Evolutionary conservation across 1,284 basidiomycete species (phyloP), one percentile per base, ranked within the genome.

Genomic region (Leccinum subrobustum): DNA sequence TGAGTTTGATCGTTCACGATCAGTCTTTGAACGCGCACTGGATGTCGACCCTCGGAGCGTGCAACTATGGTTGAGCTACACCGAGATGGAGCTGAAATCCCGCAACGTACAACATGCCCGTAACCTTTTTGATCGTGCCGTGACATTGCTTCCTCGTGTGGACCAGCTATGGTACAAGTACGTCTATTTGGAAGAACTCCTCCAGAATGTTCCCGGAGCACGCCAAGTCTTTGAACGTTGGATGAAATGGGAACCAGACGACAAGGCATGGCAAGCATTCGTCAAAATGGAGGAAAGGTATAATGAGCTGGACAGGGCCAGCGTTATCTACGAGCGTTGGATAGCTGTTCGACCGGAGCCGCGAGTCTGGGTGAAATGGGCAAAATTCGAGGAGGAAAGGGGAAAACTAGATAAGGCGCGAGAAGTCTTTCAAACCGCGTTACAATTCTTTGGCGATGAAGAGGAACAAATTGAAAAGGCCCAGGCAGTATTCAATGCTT

Each of bases 221-320:
- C 88, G 96, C 9, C 96, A 98, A 74, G 93, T 99, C 60, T 99
- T 99, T 70, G 97, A 99, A 76, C 85, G 96, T 53, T 99, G 96
- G 96, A 97, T 99, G 95, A 85, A 91, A 65, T 99, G 97, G 97
- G 95, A 99, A 74, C 97, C 97, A 0, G 95, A 98, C 70, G 97
- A 99, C 84, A 98, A 98, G 79, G 95, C 96, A 6, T 99, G 96
- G 97, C 92, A 95, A 72, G 93, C 94, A 11, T 99, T 97, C 76
- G 94, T 99, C 82, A 96, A 98, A 79, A 81, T 99, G 74, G 97
- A 99, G 78, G 87, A 92, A 71, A 84, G 96, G 53, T 99, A 99
- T 75, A 81, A 89, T 65, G 97, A 99, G 77, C 77, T 88, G 42
- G 96, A 98, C 68, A 83, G 95, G 11, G 96, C 95, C 2, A 96